phyloP scores from a whole-genome alignment of 305 asterid genomes.

The Solanum chacoense region DNA sequence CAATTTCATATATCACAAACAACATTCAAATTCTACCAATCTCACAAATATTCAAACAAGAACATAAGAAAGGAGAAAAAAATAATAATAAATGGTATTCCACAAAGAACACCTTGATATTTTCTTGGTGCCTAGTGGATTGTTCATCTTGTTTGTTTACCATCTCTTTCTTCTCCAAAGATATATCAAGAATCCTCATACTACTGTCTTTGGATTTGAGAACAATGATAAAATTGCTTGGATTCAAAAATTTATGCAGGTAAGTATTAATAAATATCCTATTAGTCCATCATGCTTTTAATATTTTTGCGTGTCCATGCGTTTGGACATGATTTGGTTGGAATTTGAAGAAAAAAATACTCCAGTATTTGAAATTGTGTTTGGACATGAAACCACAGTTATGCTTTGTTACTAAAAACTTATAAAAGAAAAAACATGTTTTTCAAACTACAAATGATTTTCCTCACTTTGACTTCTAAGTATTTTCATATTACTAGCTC shows the following conservation, averaged over 20 bases:
- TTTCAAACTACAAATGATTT: background rate
- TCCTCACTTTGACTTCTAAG: background rate
- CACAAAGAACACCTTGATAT: conserved; percentile 51
- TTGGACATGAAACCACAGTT: background rate
- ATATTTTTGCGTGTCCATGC: background rate
- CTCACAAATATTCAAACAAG: background rate
- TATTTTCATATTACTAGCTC: background rate
- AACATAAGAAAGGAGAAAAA: background rate
- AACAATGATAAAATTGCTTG: conserved; percentile 58
- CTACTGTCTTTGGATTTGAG: conserved; percentile 67
- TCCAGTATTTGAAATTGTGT: background rate
- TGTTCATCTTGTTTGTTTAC: conserved; percentile 43
- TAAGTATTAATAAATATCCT: background rate
- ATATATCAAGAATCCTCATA: conserved; percentile 59
- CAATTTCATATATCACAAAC: background rate
- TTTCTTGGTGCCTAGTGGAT: conserved; percentile 47
- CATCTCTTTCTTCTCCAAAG: conserved; percentile 54
- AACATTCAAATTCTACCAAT: background rate
- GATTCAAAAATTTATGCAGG: conserved; percentile 67
- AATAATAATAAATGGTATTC: conserved; percentile 16
- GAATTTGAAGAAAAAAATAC: background rate
- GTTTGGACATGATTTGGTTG: background rate
- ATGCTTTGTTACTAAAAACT: background rate
- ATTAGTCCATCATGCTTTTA: background rate
- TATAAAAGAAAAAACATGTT: background rate